These are phyloP conservation scores for Poterioochromonas sp. DNA, from an alignment of 352 stramenopile species.

Conservation along the genomic window DNA sequence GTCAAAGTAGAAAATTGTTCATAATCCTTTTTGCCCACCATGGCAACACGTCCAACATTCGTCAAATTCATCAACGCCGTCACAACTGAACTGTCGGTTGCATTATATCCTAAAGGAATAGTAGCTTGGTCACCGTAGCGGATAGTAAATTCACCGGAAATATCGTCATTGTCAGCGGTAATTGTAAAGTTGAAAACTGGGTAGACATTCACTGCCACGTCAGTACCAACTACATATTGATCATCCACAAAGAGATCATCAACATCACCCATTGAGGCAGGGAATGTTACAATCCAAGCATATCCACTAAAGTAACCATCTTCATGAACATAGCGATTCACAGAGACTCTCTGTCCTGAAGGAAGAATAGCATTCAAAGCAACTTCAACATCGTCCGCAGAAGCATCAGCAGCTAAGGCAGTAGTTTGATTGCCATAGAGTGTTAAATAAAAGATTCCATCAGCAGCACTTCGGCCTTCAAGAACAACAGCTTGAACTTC, in stretches of 20 bases:
- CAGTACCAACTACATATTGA: constrained; percentile 47
- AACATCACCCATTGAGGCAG: constrained; percentile 61
- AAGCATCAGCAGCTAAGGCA: constrained; percentile 43
- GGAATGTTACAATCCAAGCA: constrained; percentile 61
- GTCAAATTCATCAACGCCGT: constrained; percentile 50
- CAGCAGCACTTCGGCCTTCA: constrained; percentile 45
- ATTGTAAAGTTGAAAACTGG: constrained; percentile 49
- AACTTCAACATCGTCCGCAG: constrained; percentile 46
- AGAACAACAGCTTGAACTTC: constrained; percentile 52
- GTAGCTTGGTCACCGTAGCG: constrained; percentile 50
- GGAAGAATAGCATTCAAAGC: neutral
- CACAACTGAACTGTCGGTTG: constrained; percentile 47
- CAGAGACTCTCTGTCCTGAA: neutral
- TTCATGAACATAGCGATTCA: neutral
- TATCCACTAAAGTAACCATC: constrained; percentile 50
- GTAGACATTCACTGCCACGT: constrained; percentile 51
- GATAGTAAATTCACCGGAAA: constrained; percentile 50
- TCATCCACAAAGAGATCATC: constrained; percentile 47
- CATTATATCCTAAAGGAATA: constrained; percentile 46
- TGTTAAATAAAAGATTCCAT: constrained; percentile 49
- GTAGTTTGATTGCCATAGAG: constrained; percentile 41
- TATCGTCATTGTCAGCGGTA: constrained; percentile 45
- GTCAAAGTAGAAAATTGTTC: neutral
- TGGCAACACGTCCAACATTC: constrained; percentile 51
- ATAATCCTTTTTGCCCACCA: constrained; percentile 35